Evolutionary conservation across 1,284 basidiomycete species (phyloP).

Genomic region (Meira nashicola): DNA sequence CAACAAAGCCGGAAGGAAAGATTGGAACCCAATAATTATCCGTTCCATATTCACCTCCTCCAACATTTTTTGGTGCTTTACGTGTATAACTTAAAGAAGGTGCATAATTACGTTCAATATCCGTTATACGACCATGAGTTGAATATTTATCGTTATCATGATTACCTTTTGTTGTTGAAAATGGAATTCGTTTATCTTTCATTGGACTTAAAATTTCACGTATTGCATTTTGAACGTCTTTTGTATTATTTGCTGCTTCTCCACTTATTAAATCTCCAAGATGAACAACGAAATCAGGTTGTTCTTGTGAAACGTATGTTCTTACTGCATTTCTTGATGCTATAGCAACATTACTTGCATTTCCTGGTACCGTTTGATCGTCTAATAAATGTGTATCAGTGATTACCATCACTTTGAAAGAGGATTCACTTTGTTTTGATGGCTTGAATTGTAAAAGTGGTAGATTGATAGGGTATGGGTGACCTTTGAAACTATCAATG

Average conservation of each 20-base stretch:
- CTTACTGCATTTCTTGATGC: conserved; percentile 13
- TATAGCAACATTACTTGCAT: conserved; percentile 9
- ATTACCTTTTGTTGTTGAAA: conserved; percentile 12
- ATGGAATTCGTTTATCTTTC: conserved; percentile 3
- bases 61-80: conserved; percentile 10
- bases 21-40: conserved; percentile 20
- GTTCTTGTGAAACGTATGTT: conserved; percentile 9
- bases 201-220: conserved; percentile 14
- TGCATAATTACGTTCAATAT: conserved; percentile 11
- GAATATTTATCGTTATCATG: conserved; percentile 19
- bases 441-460: background rate
- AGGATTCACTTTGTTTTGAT: background rate
- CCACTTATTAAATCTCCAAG: conserved; percentile 17
- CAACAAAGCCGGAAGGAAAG: background rate
- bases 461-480: background rate
- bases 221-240: conserved; percentile 13
- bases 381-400: conserved; percentile 15
- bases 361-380: conserved; percentile 7
- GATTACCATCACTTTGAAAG: conserved; percentile 12
- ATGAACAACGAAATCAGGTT: conserved; percentile 18
- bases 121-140: conserved; percentile 13
- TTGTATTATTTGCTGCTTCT: conserved; percentile 10
- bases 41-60: conserved; percentile 11
- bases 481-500: background rate
- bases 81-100: conserved; percentile 14